phyloP scores from a whole-genome alignment of 768 basidiomycete species.

The Trametes meyenii region DNA sequence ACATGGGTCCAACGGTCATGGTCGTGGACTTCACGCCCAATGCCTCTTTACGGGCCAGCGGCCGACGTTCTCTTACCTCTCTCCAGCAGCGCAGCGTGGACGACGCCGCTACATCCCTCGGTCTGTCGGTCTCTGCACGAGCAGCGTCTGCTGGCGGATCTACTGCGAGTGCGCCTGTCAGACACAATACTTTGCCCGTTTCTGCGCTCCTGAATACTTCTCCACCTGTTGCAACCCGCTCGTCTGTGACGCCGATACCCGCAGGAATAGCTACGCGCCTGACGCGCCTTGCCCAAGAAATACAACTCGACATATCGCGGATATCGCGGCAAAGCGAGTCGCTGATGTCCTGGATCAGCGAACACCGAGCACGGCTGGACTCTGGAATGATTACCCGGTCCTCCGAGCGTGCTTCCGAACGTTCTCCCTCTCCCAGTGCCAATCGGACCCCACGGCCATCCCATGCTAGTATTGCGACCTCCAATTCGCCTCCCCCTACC shows the following conservation, averaged over 20 bases:
- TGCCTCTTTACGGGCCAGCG: neutral
- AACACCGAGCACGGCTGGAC: constrained; percentile 13
- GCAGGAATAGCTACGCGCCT: constrained; percentile 11
- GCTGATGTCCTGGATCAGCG: constrained; percentile 22
- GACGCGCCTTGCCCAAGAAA: constrained; percentile 17
- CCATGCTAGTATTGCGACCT: neutral
- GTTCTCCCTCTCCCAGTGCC: neutral
- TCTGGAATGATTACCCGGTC: neutral
- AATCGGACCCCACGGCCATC: constrained; percentile 3
- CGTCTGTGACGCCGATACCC: constrained; percentile 3
- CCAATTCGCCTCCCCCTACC: neutral
- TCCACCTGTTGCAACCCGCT: neutral
- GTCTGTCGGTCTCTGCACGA: constrained; percentile 11
- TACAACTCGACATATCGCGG: constrained; percentile 19
- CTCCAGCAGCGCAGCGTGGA: neutral
- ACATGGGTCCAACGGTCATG: too few species aligned
- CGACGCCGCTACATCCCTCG: constrained; percentile 19
- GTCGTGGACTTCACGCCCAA: neutral
- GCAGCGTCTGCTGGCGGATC: neutral
- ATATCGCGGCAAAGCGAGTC: constrained; percentile 19
- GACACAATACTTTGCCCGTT: neutral
- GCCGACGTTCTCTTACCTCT: constrained; percentile 4
- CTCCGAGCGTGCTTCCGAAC: neutral
- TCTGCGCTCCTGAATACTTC: neutral
- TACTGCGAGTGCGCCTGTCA: neutral